phyloP scores from a whole-genome alignment of 306 rosid species.

The Spatholobus suberectus region DNA sequence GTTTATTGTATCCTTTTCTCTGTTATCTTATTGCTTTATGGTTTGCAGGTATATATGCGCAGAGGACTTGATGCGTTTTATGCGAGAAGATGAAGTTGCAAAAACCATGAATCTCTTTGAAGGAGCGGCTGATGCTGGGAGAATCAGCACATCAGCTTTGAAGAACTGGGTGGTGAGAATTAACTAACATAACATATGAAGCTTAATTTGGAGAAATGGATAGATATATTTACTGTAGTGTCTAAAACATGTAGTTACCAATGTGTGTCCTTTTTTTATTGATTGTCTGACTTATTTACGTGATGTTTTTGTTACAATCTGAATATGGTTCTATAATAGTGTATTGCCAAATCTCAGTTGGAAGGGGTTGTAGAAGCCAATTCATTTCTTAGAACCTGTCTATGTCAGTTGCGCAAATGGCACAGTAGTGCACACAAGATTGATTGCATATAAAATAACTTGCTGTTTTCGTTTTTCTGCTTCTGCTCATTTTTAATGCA shows the following conservation, averaged over 20 bases:
- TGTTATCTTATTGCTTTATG: background rate
- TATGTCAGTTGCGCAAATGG: background rate
- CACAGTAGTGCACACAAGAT: background rate
- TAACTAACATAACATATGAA: conserved; percentile 6
- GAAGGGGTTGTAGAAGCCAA: background rate
- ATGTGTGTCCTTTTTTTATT: background rate
- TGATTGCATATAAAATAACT: background rate
- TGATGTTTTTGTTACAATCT: background rate
- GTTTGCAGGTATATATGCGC: conserved; percentile 59
- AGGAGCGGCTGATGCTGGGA: conserved; percentile 67
- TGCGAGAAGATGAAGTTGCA: conserved; percentile 79
- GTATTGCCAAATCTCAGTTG: background rate
- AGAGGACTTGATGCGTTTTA: conserved; percentile 79
- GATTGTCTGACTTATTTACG: background rate
- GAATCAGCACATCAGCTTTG: conserved; percentile 74
- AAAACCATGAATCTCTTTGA: conserved; percentile 80
- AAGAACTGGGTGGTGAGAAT: conserved; percentile 92
- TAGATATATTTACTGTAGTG: background rate
- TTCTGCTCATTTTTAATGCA: background rate
- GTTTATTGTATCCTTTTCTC: background rate
- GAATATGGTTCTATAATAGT: background rate
- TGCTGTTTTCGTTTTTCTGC: background rate
- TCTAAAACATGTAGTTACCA: background rate
- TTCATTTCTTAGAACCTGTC: conserved; percentile 17
- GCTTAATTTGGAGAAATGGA: conserved; percentile 3